These are phyloP conservation scores for Verticillium zaregamsianum DNA, from an alignment of 2,329 filamentous ascomycete species.

Conservation along the genomic window DNA sequence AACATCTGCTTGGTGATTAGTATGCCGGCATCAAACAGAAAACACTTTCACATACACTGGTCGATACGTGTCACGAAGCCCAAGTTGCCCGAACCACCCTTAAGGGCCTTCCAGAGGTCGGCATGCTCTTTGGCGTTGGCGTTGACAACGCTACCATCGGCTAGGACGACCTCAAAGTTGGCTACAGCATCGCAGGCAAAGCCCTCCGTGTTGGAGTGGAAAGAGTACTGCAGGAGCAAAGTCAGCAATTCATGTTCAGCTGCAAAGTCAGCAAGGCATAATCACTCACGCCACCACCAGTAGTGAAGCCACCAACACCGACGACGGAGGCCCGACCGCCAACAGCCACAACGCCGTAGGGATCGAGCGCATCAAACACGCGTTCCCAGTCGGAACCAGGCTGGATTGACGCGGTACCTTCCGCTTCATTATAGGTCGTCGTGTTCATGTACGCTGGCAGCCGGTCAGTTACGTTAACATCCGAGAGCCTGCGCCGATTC, in stretches of 20 bases:
- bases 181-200: constrained; percentile 37
- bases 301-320: constrained; percentile 19
- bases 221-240: constrained; percentile 18
- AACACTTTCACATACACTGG: constrained; percentile 4
- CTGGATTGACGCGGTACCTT: constrained; percentile 23
- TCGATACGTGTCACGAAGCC: constrained; percentile 30
- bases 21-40: not conserved
- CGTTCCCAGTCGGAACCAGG: constrained; percentile 16
- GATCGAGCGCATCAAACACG: constrained; percentile 16
- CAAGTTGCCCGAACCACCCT: constrained; percentile 42
- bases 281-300: constrained; percentile 14
- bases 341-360: constrained; percentile 13
- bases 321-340: constrained; percentile 18
- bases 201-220: constrained; percentile 25
- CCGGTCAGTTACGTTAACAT: not conserved
- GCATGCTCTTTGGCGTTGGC: constrained; percentile 29
- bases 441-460: constrained; percentile 21
- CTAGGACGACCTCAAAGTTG: constrained; percentile 40
- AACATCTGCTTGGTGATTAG: constrained; percentile 5
- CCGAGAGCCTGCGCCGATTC: not conserved
- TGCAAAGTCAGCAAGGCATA: not conserved
- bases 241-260: not conserved
- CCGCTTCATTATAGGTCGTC: constrained; percentile 21
- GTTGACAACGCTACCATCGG: constrained; percentile 33
- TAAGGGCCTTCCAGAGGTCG: constrained; percentile 40